phyloP scores from a whole-genome alignment of 345 rosid species.

The Trapa incisa region DNA sequence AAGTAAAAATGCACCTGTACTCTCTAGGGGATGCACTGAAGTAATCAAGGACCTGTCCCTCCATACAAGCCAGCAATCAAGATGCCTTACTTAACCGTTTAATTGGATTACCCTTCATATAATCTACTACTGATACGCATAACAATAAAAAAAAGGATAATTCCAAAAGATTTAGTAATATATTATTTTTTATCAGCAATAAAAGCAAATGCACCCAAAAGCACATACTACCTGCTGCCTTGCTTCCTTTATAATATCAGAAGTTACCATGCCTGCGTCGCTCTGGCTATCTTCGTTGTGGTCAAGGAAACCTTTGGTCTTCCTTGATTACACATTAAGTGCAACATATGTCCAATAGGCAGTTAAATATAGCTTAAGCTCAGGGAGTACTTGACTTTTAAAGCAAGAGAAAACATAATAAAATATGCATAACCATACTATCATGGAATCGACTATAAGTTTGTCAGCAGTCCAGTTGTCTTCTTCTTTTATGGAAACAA shows the following conservation, averaged over 20 bases:
- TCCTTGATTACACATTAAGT: background rate
- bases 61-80: background rate
- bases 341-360: background rate
- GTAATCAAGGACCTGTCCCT: constrained; percentile 63
- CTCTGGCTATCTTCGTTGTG: constrained; percentile 64
- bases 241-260: constrained; percentile 55
- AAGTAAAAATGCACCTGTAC: constrained; percentile 78
- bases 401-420: background rate
- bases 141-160: background rate
- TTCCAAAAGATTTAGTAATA: background rate
- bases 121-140: background rate
- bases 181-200: background rate
- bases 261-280: constrained; percentile 51
- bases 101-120: background rate
- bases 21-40: constrained; percentile 78
- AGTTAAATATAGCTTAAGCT: background rate
- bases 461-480: background rate
- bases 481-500: background rate
- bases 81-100: background rate
- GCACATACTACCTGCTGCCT: constrained; percentile 56
- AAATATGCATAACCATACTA: background rate
- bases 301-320: background rate
- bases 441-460: background rate
- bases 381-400: background rate
- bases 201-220: background rate